Conservation (phyloP, 2,329 filamentous ascomycete species). For the Polychaeton citri region DNA sequence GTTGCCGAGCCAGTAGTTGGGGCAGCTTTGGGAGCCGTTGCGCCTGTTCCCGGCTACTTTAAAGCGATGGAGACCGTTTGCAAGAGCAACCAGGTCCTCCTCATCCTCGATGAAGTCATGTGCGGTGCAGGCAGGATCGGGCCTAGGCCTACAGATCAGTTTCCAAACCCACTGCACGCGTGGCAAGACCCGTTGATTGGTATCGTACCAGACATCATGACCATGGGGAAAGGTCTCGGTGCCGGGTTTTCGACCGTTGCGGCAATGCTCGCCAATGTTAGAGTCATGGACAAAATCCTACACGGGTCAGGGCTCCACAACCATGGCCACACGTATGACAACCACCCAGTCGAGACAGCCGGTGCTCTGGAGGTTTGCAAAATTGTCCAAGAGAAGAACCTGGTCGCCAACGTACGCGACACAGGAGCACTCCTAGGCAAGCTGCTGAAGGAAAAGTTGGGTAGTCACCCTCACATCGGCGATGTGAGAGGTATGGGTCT, state of each 20-base stretch:
- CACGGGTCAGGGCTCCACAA: slow-evolving; percentile 35
- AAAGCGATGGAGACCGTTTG: slow-evolving; percentile 55
- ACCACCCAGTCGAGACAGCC: slow-evolving; percentile 45
- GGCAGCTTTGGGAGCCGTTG: slow-evolving; percentile 56
- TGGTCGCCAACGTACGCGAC: slow-evolving; percentile 44
- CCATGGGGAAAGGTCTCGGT: slow-evolving; percentile 52
- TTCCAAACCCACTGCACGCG: slow-evolving; percentile 36
- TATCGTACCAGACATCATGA: slow-evolving; percentile 50
- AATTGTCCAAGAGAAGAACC: slow-evolving; percentile 42
- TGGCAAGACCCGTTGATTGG: slow-evolving; percentile 43
- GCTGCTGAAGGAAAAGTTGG: slow-evolving; percentile 31
- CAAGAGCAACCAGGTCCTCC: slow-evolving; percentile 54
- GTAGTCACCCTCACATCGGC: slow-evolving; percentile 38
- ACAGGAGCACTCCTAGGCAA: slow-evolving; percentile 40
- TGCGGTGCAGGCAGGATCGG: slow-evolving; percentile 50
- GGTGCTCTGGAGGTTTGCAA: slow-evolving; percentile 50
- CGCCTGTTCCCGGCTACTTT: slow-evolving; percentile 55
- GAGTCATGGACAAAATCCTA: slow-evolving; percentile 37
- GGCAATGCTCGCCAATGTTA: slow-evolving; percentile 41
- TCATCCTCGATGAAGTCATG: slow-evolving; percentile 75
- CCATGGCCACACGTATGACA: slow-evolving; percentile 53
- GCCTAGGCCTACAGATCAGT: slow-evolving; percentile 18
- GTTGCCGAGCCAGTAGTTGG: slow-evolving; percentile 62
- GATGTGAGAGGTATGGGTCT: slow-evolving; percentile 48
- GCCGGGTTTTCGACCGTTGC: slow-evolving; percentile 51